Base-by-base conservation (phyloP, 441 rosid species). In the Arabidopsis hybrid region DNA sequence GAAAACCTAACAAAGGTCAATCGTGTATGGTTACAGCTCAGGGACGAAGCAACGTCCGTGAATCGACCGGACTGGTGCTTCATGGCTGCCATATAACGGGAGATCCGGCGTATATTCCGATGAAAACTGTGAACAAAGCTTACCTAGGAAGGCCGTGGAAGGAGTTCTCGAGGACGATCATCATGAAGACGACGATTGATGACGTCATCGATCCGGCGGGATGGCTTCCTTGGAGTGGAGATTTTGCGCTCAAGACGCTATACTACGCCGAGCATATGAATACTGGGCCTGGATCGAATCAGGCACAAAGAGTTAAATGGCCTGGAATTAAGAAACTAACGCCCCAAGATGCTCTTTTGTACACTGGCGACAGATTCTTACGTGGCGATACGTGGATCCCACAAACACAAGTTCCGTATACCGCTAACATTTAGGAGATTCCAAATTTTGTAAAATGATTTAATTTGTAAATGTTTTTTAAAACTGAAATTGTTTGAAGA, bases 101-200 rank as follows among this genome's bases (percentile, higher is more conserved):
- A 1, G 91, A 81, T 0, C 73, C 81, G 0, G 82, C 50, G 0
- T 88, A 84, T 79, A 31, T 68, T 5, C 81, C 85, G 0, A 79
- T 85, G 7, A 85, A 85, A 42, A 16, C 69, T 4, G 38, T 4
- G 16, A 81, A 45, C 84, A 84, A 80, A 71, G 83, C 89, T 0
- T 91, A 84, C 76, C 87, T 93, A 0, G 98, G 96, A 4, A 85
- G 97, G 2, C 98, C 98, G 2, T 87, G 90, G 93, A 86, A 82
- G 62, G 36, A 52, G 56, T 88, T 42, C 71, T 83, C 98, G 18
- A 85, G 87, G 73, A 85, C 96, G 8, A 67, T 93, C 26, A 26
- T 85, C 65, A 85, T 91, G 91, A 83, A 84, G 42, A 82, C 90
- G 8, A 43, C 60, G 11, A 80, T 93, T 1, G 91, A 83, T 10